Evolutionary conservation across 2,329 filamentous ascomycete genomes (phyloP).

Genomic region (Aureobasidium melanogenum): DNA sequence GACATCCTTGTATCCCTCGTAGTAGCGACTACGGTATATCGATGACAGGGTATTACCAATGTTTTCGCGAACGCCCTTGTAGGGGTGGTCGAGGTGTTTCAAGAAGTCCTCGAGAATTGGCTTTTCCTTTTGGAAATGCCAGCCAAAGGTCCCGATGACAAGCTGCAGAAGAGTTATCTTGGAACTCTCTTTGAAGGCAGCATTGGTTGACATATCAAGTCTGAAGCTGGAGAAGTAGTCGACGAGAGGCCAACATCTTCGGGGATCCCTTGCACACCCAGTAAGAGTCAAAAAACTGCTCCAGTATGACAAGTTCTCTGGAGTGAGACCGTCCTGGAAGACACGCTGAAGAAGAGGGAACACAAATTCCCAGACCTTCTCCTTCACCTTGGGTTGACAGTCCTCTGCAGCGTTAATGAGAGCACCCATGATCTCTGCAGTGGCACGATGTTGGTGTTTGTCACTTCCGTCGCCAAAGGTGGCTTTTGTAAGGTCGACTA

Average conservation of each 20-base stretch:
- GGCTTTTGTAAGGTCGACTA: slow-evolving; percentile 67
- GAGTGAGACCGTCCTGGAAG: slow-evolving; percentile 84
- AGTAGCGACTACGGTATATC: slow-evolving; percentile 84
- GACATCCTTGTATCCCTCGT: slow-evolving; percentile 85
- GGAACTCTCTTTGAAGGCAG: slow-evolving; percentile 96
- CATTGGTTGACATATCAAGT: slow-evolving; percentile 88
- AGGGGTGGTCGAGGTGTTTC: slow-evolving; percentile 87
- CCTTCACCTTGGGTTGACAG: slow-evolving; percentile 62
- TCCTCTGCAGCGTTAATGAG: slow-evolving; percentile 75
- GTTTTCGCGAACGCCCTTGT: slow-evolving; percentile 92
- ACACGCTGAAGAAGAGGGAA: slow-evolving; percentile 81
- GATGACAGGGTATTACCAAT: slow-evolving; percentile 83
- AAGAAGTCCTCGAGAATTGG: slow-evolving; percentile 86
- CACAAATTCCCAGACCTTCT: slow-evolving; percentile 77
- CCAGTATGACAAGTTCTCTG: slow-evolving; percentile 93
- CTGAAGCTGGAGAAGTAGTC: slow-evolving; percentile 77
- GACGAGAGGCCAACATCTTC: slow-evolving; percentile 76
- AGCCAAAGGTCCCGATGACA: slow-evolving; percentile 76
- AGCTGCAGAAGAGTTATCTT: slow-evolving; percentile 90
- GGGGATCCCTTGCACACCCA: slow-evolving; percentile 79
- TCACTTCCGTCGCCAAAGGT: slow-evolving; percentile 90
- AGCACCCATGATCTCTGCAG: slow-evolving; percentile 84
- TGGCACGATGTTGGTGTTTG: slow-evolving; percentile 95
- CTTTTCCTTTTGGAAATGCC: slow-evolving; percentile 89
- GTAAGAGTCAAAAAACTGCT: slow-evolving; percentile 85